Conservation (phyloP, 2,329 filamentous ascomycete genomes). For the Exophiala lecanii-corni region DNA sequence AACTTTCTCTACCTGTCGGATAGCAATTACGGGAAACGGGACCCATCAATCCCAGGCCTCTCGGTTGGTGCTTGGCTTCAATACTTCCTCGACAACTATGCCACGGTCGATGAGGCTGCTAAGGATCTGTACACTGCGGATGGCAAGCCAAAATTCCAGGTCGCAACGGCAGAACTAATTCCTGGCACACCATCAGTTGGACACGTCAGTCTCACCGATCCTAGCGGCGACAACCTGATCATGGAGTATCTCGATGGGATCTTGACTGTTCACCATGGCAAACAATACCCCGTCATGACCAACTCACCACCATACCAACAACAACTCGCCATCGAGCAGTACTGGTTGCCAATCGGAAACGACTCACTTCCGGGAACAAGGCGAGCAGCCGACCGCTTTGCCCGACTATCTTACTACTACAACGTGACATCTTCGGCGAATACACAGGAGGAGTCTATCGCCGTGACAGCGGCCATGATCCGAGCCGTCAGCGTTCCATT, state of each 20-base stretch:
- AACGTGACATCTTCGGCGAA: background rate
- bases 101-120: slow-evolving; percentile 3
- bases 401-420: slow-evolving; percentile 3
- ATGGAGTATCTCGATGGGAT: slow-evolving; percentile 5
- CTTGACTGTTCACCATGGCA: slow-evolving; percentile 5
- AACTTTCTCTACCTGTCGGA: slow-evolving; percentile 4
- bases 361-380: slow-evolving; percentile 5
- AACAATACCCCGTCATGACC: slow-evolving; percentile 6
- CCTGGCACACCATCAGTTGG: slow-evolving; percentile 4
- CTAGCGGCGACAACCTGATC: slow-evolving; percentile 7
- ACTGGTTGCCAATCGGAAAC: slow-evolving; percentile 7
- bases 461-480: slow-evolving; percentile 6
- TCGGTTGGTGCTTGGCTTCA: slow-evolving; percentile 7
- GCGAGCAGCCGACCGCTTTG: slow-evolving; percentile 5
- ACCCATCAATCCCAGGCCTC: background rate
- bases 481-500: slow-evolving; percentile 9
- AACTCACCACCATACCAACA: slow-evolving; percentile 5
- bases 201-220: slow-evolving; percentile 2
- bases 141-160: slow-evolving; percentile 1
- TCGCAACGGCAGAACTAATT: slow-evolving; percentile 1
- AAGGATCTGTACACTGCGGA: slow-evolving; percentile 4
- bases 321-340: slow-evolving; percentile 5
- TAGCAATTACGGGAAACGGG: slow-evolving; percentile 5
- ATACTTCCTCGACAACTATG: slow-evolving; percentile 9
- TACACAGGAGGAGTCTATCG: background rate